Evolutionary conservation across 1,284 basidiomycete species (phyloP), one percentile per base, ranked within the genome.

Genomic region (Trametes pubescens): DNA sequence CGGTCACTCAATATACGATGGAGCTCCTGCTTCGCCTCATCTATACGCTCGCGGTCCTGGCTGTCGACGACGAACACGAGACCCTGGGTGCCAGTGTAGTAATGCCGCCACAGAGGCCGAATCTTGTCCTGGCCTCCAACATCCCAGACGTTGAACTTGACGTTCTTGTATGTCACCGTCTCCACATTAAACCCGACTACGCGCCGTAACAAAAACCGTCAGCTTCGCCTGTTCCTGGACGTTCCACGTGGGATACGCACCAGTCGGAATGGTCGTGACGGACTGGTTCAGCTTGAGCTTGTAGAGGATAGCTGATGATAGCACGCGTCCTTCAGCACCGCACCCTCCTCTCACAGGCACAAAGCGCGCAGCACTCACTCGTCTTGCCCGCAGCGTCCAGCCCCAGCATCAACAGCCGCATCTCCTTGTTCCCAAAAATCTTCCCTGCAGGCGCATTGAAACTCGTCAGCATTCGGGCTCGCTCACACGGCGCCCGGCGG

Each of bases 141-240:
- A 78, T 99, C 98, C 98, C 98, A 99, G 26, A 99, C 98, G 74
- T 98, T 99, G 86, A 99, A 99, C 76, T 97, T 98, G 76, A 99
- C 96, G 74, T 99, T 99, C 87, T 99, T 99, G 84, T 99, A 99
- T 69, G 96, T 98, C 69, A 99, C 98, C 13, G 98, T 99, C 83
- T 99, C 98, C 72, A 99, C 98, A 78, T 99, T 99, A 87, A 98
- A 98, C 22, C 96, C 96, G 82, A 92, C 95, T 94, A 57, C n/a
- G 32, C 34, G 18, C 21, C 34, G 54, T 59, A 56, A 74, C 74
- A 57, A 34, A 59, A 52, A 46, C 4, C 13, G 14, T 51, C 34
- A 64, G 29, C 8, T 29, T 54, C 22, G 29, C 51, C 24, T n/a
- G n/a, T 22, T 4, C 34, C 43, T 37, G 54, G 46, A 6, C 37